These are phyloP conservation scores for Silene uniflora DNA, from an alignment of 148 eudicot species.

Conservation along the genomic window DNA sequence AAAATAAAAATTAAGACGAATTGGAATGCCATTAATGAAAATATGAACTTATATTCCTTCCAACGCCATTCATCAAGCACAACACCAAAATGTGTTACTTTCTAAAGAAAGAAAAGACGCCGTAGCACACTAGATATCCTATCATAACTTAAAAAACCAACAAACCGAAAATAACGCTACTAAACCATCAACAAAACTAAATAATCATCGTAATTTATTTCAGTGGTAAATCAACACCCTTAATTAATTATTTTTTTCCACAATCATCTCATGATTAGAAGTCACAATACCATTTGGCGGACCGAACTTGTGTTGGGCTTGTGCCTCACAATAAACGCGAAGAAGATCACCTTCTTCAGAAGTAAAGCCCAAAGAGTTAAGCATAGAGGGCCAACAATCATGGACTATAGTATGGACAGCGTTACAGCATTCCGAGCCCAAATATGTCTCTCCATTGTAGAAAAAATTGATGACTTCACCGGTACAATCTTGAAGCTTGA, in stretches of 20 bases:
- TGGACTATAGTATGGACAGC: slow-evolving; percentile 44
- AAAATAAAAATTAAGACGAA: too few relatives aligned
- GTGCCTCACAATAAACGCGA: slow-evolving; percentile 50
- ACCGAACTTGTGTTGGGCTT: slow-evolving; percentile 11
- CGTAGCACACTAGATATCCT: too few relatives aligned
- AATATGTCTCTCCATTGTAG: slow-evolving; percentile 48
- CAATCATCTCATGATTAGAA: not conserved
- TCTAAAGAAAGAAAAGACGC: too few relatives aligned
- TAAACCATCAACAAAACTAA: too few relatives aligned
- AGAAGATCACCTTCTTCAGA: slow-evolving; percentile 47
- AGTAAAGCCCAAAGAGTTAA: slow-evolving; percentile 49
- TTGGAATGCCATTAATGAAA: too few relatives aligned
- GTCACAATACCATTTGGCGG: slow-evolving; percentile 10
- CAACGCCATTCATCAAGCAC: too few relatives aligned
- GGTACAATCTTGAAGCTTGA: slow-evolving; percentile 48
- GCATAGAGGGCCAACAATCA: slow-evolving; percentile 60
- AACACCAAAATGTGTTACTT: too few relatives aligned
- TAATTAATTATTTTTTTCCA: not conserved
- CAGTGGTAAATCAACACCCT: not conserved
- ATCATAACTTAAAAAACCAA: too few relatives aligned
- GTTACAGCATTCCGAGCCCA: slow-evolving; percentile 47
- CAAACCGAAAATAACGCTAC: too few relatives aligned
- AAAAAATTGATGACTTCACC: slow-evolving; percentile 61
- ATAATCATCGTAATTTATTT: too few relatives aligned
- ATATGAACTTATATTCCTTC: too few relatives aligned